phyloP scores from a whole-genome alignment of 208 protist species.

The Acanthamoeba lenticulata region DNA sequence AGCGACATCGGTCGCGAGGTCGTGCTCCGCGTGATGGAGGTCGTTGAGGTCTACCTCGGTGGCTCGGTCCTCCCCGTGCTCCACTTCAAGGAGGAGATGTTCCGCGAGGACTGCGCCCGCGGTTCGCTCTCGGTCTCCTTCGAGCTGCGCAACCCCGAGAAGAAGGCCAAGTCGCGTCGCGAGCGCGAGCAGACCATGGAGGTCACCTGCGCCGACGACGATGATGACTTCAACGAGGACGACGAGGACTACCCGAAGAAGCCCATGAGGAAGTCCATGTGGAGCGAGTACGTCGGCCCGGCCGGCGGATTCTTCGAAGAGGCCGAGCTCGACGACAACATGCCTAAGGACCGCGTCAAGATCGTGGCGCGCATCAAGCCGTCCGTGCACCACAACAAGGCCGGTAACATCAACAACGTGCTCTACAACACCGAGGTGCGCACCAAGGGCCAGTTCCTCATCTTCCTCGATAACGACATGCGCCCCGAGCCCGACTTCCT shows the following conservation, averaged over 20 bases:
- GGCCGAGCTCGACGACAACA: background rate
- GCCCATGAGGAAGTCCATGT: background rate
- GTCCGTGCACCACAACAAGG: slow-evolving; percentile 59
- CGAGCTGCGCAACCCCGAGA: slow-evolving; percentile 44
- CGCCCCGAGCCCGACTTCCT: slow-evolving; percentile 62
- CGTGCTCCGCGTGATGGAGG: slow-evolving; percentile 51
- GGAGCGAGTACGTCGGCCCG: background rate
- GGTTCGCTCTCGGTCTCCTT: slow-evolving; percentile 49
- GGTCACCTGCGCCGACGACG: slow-evolving; percentile 29
- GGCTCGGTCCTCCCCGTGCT: slow-evolving; percentile 50
- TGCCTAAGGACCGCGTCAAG: slow-evolving; percentile 27
- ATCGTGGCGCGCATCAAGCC: slow-evolving; percentile 65
- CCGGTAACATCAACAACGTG: slow-evolving; percentile 70
- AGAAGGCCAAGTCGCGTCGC: background rate
- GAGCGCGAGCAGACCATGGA: background rate
- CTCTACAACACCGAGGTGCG: slow-evolving; percentile 64
- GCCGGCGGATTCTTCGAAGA: background rate
- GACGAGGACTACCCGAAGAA: background rate
- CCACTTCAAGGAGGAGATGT: slow-evolving; percentile 68
- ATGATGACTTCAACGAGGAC: background rate
- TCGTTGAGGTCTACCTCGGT: slow-evolving; percentile 56
- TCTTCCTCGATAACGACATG: slow-evolving; percentile 66
- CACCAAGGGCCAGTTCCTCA: slow-evolving; percentile 35
- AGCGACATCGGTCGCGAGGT: slow-evolving; percentile 59
- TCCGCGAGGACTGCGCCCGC: slow-evolving; percentile 59